Evolutionary conservation across 2,329 filamentous ascomycete genomes (phyloP), one percentile per base, ranked within the genome.

Genomic region (Fusarium coffeatum): DNA sequence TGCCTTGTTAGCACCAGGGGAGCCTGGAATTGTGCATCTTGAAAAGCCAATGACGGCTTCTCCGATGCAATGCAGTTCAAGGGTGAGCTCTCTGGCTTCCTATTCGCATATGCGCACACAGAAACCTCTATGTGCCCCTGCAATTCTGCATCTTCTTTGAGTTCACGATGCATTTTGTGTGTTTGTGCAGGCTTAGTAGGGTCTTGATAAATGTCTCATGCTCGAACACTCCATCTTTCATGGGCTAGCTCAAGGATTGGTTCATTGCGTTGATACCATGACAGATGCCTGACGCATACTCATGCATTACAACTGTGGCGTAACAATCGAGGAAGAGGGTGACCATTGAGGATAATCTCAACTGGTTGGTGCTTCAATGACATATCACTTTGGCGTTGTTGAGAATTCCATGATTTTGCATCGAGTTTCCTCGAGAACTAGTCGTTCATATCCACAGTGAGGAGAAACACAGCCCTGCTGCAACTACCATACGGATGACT

Each of bases 1-100:
- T 73, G 72, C 69, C 69, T 74, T 59, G 47, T 53, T 69, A 64
- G 65, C 32, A 55, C 43, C 64, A 53, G 60, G 71, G 72, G 32
- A 73, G 73, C 73, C 73, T 75, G 56, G 60, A 22, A 27, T 62
- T 23, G 16, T 74, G 71, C 66, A 61, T 72, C 30, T 50, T 30
- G 22, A 25, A 54, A 57, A 48, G 55, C 69, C 68, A 75, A 72
- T 75, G 49, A 56, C 63, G 62, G 57, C 34, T 48, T 57, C 25
- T 20, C 63, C 64, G 53, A 60, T 58, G 53, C 48, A 55, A 51
- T 58, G 34, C 34, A 37, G 55, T 51, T 55, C 32, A 59, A 60
- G 10, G 13, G 37, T 42, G 34, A 53, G 23, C 49, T 53, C n/a
- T 20, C 20, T 23, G 49, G 30, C 22, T 53, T 27, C 49, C 55